phyloP scores from a whole-genome alignment of 2,329 filamentous ascomycete species.

The Stagonosporopsis rhizophila region DNA sequence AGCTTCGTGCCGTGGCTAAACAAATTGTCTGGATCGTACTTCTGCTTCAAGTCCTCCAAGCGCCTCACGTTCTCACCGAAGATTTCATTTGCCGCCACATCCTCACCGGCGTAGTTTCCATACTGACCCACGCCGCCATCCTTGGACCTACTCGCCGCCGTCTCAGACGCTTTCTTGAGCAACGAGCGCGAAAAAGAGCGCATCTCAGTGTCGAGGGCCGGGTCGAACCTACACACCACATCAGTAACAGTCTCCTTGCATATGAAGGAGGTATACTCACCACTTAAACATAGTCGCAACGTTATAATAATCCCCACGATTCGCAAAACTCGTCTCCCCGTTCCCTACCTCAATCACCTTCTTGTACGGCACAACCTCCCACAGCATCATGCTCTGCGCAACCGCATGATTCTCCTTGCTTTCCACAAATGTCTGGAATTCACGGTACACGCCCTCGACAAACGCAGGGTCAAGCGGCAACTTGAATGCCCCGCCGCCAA shows the following conservation, averaged over 20 bases:
- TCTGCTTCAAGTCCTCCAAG: conserved; percentile 43
- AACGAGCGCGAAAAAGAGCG: conserved; percentile 34
- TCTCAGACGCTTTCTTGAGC: conserved; percentile 35
- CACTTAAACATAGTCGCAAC: conserved; percentile 43
- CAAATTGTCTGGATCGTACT: conserved; percentile 45
- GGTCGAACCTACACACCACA: conserved; percentile 29
- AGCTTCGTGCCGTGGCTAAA: conserved; percentile 41
- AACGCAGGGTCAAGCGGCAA: conserved; percentile 38
- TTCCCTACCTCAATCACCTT: conserved; percentile 35
- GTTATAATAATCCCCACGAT: conserved; percentile 45
- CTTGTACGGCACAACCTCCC: conserved; percentile 39
- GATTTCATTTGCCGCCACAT: conserved; percentile 37
- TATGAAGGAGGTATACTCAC: conserved; percentile 20
- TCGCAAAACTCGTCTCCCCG: conserved; percentile 36
- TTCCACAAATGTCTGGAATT: conserved; percentile 14
- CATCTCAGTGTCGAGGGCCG: conserved; percentile 34
- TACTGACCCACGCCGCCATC: conserved; percentile 41
- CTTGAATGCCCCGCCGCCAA: conserved; percentile 48
- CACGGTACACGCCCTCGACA: conserved; percentile 21
- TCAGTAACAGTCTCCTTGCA: background rate
- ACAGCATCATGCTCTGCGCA: conserved; percentile 36
- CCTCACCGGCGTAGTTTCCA: conserved; percentile 44
- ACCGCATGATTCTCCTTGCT: conserved; percentile 8
- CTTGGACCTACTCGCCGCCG: conserved; percentile 26
- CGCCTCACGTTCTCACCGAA: conserved; percentile 44